Conservation (phyloP, 73 alveolate species). For the Tetrahymena elliotti region DNA sequence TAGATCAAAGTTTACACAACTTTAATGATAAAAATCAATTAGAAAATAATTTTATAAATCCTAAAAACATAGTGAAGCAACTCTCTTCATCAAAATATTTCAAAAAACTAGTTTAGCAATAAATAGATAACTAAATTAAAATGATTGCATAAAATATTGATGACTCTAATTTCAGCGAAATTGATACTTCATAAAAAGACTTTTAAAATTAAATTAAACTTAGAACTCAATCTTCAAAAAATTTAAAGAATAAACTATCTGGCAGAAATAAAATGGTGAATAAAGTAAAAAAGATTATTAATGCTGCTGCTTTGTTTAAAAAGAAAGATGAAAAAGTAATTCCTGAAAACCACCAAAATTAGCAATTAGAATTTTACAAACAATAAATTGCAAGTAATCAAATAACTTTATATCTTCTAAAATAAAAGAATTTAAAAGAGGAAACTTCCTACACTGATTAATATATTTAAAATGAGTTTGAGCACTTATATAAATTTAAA, state of each 20-base stretch:
- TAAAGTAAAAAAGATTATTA: neutral
- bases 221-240: neutral
- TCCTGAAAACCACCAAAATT: neutral
- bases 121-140: neutral
- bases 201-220: neutral
- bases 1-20: neutral
- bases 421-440: neutral
- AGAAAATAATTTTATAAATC: neutral
- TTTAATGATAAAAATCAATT: neutral
- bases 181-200: neutral
- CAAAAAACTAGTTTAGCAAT: neutral
- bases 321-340: neutral
- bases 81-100: neutral
- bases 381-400: neutral
- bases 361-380: neutral
- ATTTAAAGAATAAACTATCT: neutral
- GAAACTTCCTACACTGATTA: neutral
- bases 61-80: neutral
- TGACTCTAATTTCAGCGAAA: too few relatives aligned
- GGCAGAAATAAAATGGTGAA: neutral
- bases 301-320: neutral
- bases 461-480: neutral
- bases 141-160: neutral
- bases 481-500: neutral
- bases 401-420: neutral